These are phyloP conservation scores for Leucaena leucocephala DNA, from an alignment of 306 rosid species.

Conservation along the genomic window DNA sequence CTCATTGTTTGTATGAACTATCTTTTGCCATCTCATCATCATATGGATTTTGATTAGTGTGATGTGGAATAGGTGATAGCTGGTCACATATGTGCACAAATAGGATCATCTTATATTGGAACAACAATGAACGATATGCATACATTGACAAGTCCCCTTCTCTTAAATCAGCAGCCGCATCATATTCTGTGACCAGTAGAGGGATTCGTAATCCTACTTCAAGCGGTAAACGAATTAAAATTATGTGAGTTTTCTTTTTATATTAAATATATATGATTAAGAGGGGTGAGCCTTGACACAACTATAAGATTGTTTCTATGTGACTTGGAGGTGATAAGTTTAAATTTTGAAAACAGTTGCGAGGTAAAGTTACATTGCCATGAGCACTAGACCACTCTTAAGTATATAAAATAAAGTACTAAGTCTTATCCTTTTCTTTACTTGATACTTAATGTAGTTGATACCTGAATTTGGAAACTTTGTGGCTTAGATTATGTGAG, in stretches of 20 bases:
- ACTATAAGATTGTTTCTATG: too few relatives aligned
- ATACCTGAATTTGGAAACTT: background rate
- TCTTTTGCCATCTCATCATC: slow-evolving; percentile 10
- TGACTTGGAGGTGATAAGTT: too few relatives aligned
- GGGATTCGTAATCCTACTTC: slow-evolving; percentile 72
- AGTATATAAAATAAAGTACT: background rate
- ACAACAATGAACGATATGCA: slow-evolving; percentile 67
- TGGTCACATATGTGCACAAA: slow-evolving; percentile 96
- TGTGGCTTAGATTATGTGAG: background rate
- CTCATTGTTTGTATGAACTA: background rate
- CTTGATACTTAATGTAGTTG: background rate
- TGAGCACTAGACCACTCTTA: too few relatives aligned
- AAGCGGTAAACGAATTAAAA: slow-evolving; percentile 53
- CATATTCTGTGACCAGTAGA: slow-evolving; percentile 67
- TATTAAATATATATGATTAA: background rate
- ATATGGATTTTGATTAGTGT: slow-evolving; percentile 12
- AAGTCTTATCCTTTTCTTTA: background rate
- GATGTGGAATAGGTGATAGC: slow-evolving; percentile 73
- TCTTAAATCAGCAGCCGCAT: slow-evolving; percentile 69
- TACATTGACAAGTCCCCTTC: slow-evolving; percentile 84
- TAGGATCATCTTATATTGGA: slow-evolving; percentile 81
- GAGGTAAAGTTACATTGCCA: too few relatives aligned
- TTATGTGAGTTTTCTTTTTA: slow-evolving; percentile 41
- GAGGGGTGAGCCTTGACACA: too few relatives aligned
- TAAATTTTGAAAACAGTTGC: too few relatives aligned